phyloP scores from a whole-genome alignment of 768 basidiomycete species.

The Pleurotus sapidus region DNA sequence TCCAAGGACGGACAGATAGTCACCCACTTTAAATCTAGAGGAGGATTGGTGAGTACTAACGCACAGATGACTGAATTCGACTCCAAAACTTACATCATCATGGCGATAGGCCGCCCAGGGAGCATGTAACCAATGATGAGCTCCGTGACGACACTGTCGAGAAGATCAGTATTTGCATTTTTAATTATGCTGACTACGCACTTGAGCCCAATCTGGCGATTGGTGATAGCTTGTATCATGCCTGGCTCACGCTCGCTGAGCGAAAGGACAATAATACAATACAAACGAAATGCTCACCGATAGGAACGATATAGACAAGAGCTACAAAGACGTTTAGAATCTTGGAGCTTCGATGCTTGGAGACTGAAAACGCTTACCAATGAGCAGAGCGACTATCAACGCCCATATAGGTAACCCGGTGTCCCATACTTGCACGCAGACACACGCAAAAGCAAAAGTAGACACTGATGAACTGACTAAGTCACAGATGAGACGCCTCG shows the following conservation, averaged over 20 bases:
- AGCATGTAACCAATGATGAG: constrained; percentile 61
- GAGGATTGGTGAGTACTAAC: background rate
- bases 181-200: constrained; percentile 17
- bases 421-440: constrained; percentile 64
- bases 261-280: background rate
- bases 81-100: constrained; percentile 56
- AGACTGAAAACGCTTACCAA: constrained; percentile 27
- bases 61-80: background rate
- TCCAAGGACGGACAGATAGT: background rate
- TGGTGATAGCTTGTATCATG: constrained; percentile 81
- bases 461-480: constrained; percentile 24
- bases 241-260: constrained; percentile 18
- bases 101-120: constrained; percentile 66
- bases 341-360: constrained; percentile 2
- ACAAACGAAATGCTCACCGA: constrained; percentile 39
- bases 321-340: constrained; percentile 21
- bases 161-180: background rate
- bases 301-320: constrained; percentile 64
- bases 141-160: constrained; percentile 63
- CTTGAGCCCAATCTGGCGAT: constrained; percentile 66
- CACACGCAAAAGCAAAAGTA: constrained; percentile 59
- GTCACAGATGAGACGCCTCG: background rate
- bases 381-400: constrained; percentile 47
- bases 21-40: constrained; percentile 1
- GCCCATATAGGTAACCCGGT: constrained; percentile 70